phyloP scores from a whole-genome alignment of 805 yeast genomes.

The Teunomyces cretensis region DNA sequence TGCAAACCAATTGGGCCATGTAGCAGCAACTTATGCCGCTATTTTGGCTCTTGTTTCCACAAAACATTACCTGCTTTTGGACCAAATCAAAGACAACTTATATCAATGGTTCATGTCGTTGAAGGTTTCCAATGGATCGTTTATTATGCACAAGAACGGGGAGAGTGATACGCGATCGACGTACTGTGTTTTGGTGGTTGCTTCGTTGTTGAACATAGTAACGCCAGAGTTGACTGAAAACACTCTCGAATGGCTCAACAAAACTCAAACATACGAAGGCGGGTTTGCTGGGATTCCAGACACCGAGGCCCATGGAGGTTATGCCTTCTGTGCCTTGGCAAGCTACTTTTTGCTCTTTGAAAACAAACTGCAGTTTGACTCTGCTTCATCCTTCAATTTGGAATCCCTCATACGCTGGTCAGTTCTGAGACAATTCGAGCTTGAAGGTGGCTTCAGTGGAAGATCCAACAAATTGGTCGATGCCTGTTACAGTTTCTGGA shows the following conservation, averaged over 20 bases:
- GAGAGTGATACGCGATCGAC: constrained; percentile 85
- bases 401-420: constrained; percentile 65
- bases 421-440: constrained; percentile 58
- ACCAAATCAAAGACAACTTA: constrained; percentile 35
- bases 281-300: constrained; percentile 84
- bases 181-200: constrained; percentile 80
- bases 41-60: constrained; percentile 58
- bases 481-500: constrained; percentile 96
- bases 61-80: constrained; percentile 37
- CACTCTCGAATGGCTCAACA: constrained; percentile 56
- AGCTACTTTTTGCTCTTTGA: constrained; percentile 54
- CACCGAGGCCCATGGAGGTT: constrained; percentile 96
- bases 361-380: constrained; percentile 27
- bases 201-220: constrained; percentile 60
- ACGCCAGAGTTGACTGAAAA: constrained; percentile 58
- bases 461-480: constrained; percentile 92
- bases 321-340: constrained; percentile 81
- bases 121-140: constrained; percentile 73
- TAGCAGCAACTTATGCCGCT: constrained; percentile 82
- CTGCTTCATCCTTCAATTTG: constrained; percentile 31
- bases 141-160: constrained; percentile 71
- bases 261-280: constrained; percentile 91
- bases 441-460: constrained; percentile 90
- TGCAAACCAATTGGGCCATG: constrained; percentile 73
- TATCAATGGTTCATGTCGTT: constrained; percentile 65